Percentiles rank a stretch among this genome's conserved stretches.
Evolutionary conservation across 1,139 yeast species (phyloP).

Genomic region (Taiozyma sp.): DNA sequence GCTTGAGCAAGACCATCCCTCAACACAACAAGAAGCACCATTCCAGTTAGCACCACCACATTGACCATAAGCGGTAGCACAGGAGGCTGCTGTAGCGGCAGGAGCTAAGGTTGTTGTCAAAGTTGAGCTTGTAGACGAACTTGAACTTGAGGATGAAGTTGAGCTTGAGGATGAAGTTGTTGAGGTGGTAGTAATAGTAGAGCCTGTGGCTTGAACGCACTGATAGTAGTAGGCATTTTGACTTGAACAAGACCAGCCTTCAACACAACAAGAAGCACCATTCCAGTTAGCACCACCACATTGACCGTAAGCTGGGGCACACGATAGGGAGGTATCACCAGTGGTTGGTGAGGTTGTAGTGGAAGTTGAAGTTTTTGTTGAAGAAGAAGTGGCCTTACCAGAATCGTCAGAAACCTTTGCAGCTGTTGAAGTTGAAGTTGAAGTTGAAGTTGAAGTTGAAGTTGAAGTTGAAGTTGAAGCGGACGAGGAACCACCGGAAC

Average conservation of each 20-base stretch:
- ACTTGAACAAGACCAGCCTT: neutral
- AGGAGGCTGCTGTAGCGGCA: neutral
- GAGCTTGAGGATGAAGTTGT: neutral
- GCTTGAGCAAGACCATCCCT: constrained; percentile 22
- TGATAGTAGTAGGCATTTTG: neutral
- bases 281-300: constrained; percentile 1
- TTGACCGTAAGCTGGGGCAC: neutral
- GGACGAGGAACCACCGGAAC: neutral
- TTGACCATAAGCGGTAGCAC: neutral
- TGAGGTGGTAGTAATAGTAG: neutral
- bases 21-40: constrained; percentile 27
- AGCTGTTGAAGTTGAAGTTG: neutral
- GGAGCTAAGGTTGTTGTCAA: neutral
- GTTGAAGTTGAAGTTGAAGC: too few species aligned
- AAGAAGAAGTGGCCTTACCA: too few species aligned
- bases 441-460: neutral
- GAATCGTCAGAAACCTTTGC: too few species aligned
- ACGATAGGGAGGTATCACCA: neutral
- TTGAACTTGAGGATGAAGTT: neutral
- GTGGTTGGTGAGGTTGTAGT: neutral
- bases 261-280: neutral
- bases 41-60: constrained; percentile 28
- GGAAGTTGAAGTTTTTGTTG: too few species aligned
- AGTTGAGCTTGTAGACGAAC: neutral
- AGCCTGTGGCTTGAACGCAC: neutral